A percentile compares a stretch with the other conserved stretches of the same genome.
phyloP scores from a whole-genome alignment of 1,284 basidiomycete genomes.

The Cronartium ribicola region DNA sequence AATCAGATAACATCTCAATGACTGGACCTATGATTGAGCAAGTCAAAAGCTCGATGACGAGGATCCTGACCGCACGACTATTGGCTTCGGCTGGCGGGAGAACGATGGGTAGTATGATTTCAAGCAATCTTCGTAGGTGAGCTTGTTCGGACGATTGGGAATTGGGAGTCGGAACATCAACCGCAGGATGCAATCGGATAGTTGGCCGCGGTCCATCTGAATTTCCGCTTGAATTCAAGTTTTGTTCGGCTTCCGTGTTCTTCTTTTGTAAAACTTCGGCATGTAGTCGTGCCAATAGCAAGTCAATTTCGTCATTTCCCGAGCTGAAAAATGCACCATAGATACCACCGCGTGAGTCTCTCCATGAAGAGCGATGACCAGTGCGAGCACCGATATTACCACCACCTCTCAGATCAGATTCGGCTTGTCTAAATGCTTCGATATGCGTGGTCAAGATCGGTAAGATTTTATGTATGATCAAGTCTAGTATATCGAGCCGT shows the following conservation, averaged over 20 bases:
- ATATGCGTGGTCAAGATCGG: conserved; percentile 83
- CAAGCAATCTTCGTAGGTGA: conserved; percentile 69
- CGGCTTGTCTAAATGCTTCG: conserved; percentile 68
- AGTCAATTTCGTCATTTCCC: conserved; percentile 69
- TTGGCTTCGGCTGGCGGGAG: conserved; percentile 70
- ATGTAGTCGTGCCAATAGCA: conserved; percentile 62
- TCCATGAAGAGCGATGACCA: conserved; percentile 62
- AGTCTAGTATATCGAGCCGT: conserved; percentile 66
- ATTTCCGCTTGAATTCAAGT: neutral
- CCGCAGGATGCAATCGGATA: conserved; percentile 62
- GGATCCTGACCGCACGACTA: conserved; percentile 67
- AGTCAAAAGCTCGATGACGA: conserved; percentile 74
- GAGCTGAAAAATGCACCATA: conserved; percentile 38
- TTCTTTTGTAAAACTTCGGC: conserved; percentile 17
- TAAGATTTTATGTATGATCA: conserved; percentile 75
- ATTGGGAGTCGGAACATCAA: conserved; percentile 76
- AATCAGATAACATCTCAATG: conserved; percentile 86
- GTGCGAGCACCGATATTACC: conserved; percentile 67
- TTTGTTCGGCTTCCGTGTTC: conserved; percentile 10
- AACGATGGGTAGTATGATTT: conserved; percentile 65
- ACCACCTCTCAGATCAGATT: conserved; percentile 27
- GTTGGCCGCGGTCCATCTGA: conserved; percentile 55
- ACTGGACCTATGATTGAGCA: conserved; percentile 77
- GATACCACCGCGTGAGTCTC: conserved; percentile 71
- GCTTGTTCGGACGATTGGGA: conserved; percentile 82